These are phyloP conservation scores for Termitomyces sp. DNA, from an alignment of 768 basidiomycete genomes.

Conservation along the genomic window DNA sequence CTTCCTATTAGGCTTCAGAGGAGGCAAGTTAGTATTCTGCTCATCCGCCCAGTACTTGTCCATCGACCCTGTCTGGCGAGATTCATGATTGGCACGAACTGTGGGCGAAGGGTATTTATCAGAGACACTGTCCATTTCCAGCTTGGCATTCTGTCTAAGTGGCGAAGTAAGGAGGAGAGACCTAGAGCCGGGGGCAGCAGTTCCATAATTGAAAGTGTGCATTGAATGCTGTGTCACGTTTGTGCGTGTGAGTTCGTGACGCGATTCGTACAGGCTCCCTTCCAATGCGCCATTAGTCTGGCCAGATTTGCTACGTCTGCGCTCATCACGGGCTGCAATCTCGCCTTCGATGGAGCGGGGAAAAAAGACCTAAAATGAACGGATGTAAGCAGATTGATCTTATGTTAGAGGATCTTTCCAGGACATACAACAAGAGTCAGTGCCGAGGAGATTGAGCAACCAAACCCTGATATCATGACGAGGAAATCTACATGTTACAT, in stretches of 20 bases:
- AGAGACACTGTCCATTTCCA: constrained; percentile 11
- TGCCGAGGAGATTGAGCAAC: constrained; percentile 61
- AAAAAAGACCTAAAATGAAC: constrained; percentile 66
- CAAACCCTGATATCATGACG: constrained; percentile 50
- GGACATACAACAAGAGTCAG: constrained; percentile 64
- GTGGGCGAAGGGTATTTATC: constrained; percentile 3
- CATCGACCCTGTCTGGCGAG: constrained; percentile 14
- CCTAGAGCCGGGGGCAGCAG: constrained; percentile 10
- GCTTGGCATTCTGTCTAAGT: constrained; percentile 21
- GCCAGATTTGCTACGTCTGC: constrained; percentile 27
- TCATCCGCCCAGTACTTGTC: constrained; percentile 22
- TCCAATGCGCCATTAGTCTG: background rate
- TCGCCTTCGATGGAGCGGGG: constrained; percentile 71
- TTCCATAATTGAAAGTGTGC: constrained; percentile 8
- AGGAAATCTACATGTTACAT: constrained; percentile 44
- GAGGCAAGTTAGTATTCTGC: constrained; percentile 24
- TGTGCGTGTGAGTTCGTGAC: constrained; percentile 14
- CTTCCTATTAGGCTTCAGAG: constrained; percentile 38
- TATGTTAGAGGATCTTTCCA: background rate
- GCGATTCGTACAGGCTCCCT: constrained; percentile 18
- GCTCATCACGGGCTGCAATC: constrained; percentile 46
- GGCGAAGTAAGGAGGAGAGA: constrained; percentile 32
- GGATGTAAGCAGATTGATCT: background rate
- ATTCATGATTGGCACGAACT: background rate
- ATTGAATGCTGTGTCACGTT: constrained; percentile 11